Conservation (phyloP, 495 filamentous ascomycete genomes). For the Talaromyces ruber region DNA sequence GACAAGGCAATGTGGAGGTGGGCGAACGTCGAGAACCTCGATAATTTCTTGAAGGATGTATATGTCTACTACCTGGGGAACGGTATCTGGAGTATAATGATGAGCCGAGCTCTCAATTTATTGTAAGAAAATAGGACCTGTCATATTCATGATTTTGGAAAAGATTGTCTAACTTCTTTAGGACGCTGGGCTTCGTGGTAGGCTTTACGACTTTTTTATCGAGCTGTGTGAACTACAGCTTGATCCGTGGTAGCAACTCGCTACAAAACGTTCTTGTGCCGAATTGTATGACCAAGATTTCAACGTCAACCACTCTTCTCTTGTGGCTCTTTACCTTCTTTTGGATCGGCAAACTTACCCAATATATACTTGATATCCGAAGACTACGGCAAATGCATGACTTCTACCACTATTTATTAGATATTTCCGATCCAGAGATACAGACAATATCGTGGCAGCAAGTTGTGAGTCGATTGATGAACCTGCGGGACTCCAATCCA, state of each 20-base stretch:
- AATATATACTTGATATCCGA: constrained; percentile 66
- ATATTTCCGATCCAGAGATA: constrained; percentile 84
- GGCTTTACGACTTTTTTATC: constrained; percentile 77
- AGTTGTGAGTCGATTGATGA: constrained; percentile 82
- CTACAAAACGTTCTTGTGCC: constrained; percentile 71
- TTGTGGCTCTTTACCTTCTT: constrained; percentile 86
- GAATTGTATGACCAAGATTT: constrained; percentile 83
- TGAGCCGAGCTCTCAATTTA: constrained; percentile 61
- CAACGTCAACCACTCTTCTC: constrained; percentile 63
- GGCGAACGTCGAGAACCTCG: constrained; percentile 87
- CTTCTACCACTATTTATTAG: constrained; percentile 81
- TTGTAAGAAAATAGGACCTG: constrained; percentile 46
- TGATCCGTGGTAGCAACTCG: constrained; percentile 63
- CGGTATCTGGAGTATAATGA: constrained; percentile 83
- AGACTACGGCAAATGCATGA: constrained; percentile 71
- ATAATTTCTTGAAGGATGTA: constrained; percentile 83
- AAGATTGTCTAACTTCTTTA: constrained; percentile 15
- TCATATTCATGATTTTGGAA: constrained; percentile 7
- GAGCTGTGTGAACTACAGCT: constrained; percentile 77
- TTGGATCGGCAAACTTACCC: constrained; percentile 72
- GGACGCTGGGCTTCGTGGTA: constrained; percentile 70
- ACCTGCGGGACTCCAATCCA: constrained; percentile 76
- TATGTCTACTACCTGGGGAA: constrained; percentile 82
- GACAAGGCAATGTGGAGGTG: constrained; percentile 91
- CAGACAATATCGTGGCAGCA: constrained; percentile 97